These are phyloP conservation scores for Aureobasidium sp. DNA, from an alignment of 2,329 filamentous ascomycete genomes.

Conservation along the genomic window DNA sequence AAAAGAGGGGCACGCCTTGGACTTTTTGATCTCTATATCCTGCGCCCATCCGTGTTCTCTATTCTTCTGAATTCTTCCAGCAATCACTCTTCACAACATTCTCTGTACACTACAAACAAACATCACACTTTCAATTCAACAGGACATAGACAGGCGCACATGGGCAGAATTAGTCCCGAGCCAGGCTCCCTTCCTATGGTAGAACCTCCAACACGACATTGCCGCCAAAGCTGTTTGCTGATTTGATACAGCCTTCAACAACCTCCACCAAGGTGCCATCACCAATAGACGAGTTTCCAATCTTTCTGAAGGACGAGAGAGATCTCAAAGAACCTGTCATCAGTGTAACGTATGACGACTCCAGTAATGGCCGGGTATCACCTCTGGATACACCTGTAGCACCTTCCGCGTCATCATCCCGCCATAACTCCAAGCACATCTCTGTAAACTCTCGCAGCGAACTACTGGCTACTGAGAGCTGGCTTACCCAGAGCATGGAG, in stretches of 20 bases:
- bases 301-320: background rate
- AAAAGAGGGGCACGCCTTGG: conserved; percentile 12
- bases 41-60: background rate
- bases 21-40: conserved; percentile 1
- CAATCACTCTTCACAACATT: background rate
- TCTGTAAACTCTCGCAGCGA: conserved; percentile 27
- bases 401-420: conserved; percentile 18
- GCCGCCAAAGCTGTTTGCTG: background rate
- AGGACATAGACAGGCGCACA: background rate
- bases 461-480: conserved; percentile 21
- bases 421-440: conserved; percentile 28
- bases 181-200: background rate
- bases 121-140: background rate
- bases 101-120: background rate
- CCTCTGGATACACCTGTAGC: conserved; percentile 12
- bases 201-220: background rate
- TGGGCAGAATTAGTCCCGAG: background rate
- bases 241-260: background rate
- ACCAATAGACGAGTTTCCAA: background rate
- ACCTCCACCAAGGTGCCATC: conserved; percentile 10
- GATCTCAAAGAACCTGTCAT: conserved; percentile 16
- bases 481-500: conserved; percentile 19
- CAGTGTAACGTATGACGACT: conserved; percentile 1
- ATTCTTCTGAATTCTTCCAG: background rate
- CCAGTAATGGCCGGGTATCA: conserved; percentile 1